Evolutionary conservation across 768 basidiomycete species (phyloP).

Genomic region (Xanthoconium stramineum): DNA sequence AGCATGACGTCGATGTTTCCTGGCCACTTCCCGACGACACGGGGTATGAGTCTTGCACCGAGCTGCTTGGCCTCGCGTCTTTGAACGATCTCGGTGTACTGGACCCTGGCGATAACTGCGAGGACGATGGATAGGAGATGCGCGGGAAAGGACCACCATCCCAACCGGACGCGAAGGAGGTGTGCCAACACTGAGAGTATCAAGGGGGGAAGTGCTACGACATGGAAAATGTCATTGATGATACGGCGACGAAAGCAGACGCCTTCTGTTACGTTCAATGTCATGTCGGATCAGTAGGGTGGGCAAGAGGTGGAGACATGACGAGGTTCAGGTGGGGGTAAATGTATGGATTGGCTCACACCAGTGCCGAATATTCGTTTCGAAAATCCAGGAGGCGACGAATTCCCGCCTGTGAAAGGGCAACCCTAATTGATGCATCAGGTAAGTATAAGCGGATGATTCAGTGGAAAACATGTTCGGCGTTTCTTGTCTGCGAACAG

Average conservation of each 20-base stretch:
- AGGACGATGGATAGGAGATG: conserved; percentile 42
- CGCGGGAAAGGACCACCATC: conserved; percentile 34
- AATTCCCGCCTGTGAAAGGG: conserved; percentile 14
- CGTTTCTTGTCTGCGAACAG: background rate
- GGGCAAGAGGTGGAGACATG: conserved; percentile 4
- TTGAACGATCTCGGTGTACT: conserved; percentile 37
- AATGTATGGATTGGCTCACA: conserved; percentile 9
- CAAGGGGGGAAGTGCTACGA: conserved; percentile 41
- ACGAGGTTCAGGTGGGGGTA: background rate
- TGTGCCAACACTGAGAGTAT: conserved; percentile 32
- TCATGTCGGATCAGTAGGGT: background rate
- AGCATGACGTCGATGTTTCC: conserved; percentile 74
- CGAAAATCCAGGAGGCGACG: background rate
- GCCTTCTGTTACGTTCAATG: background rate
- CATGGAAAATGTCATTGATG: conserved; percentile 42
- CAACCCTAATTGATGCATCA: conserved; percentile 6
- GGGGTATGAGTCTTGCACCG: conserved; percentile 51
- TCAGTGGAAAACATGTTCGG: conserved; percentile 4
- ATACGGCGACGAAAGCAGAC: conserved; percentile 48
- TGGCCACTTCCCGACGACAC: conserved; percentile 67
- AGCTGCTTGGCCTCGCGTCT: conserved; percentile 43
- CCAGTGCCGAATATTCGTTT: conserved; percentile 9
- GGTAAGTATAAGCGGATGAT: conserved; percentile 5
- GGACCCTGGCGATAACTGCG: conserved; percentile 37
- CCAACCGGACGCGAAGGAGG: conserved; percentile 30